phyloP scores from a whole-genome alignment of 441 rosid species.

The Flueggea neowawraea region DNA sequence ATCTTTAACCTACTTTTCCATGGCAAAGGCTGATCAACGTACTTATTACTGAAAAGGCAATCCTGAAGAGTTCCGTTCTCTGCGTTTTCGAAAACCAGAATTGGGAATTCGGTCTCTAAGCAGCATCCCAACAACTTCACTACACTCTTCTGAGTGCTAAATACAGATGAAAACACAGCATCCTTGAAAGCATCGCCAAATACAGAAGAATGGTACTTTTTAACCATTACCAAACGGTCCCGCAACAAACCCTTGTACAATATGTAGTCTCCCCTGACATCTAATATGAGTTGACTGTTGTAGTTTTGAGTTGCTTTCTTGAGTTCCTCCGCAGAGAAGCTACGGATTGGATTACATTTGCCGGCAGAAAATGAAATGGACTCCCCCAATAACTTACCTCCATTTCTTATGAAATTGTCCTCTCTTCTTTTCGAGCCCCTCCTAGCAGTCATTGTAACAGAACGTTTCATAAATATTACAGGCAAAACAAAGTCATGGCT shows the following conservation, averaged over 20 bases:
- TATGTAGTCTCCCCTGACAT: too few species aligned
- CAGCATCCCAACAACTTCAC: slow-evolving; percentile 25
- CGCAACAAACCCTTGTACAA: slow-evolving; percentile 11
- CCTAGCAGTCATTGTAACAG: too few species aligned
- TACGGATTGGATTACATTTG: slow-evolving; percentile 29
- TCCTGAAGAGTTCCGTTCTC: neutral
- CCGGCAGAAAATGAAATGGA: slow-evolving; percentile 30
- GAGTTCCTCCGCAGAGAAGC: slow-evolving; percentile 28
- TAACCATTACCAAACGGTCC: slow-evolving; percentile 9
- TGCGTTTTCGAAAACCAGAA: slow-evolving; percentile 7
- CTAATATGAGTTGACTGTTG: slow-evolving; percentile 9
- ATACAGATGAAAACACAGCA: too few species aligned
- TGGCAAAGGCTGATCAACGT: neutral
- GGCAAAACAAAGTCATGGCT: too few species aligned
- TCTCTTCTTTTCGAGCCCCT: too few species aligned
- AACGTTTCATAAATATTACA: too few species aligned
- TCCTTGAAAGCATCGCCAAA: too few species aligned
- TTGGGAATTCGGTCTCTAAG: slow-evolving; percentile 14
- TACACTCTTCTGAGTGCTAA: slow-evolving; percentile 16
- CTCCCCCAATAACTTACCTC: slow-evolving; percentile 28
- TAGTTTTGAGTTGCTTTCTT: slow-evolving; percentile 28
- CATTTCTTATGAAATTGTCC: slow-evolving; percentile 19
- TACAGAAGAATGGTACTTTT: too few species aligned
- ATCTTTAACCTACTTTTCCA: neutral
- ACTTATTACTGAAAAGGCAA: too few species aligned